Percentiles rank a stretch among this genome's conserved stretches.
phyloP scores from a whole-genome alignment of 441 rosid species.

The Erysimum cheiri region DNA sequence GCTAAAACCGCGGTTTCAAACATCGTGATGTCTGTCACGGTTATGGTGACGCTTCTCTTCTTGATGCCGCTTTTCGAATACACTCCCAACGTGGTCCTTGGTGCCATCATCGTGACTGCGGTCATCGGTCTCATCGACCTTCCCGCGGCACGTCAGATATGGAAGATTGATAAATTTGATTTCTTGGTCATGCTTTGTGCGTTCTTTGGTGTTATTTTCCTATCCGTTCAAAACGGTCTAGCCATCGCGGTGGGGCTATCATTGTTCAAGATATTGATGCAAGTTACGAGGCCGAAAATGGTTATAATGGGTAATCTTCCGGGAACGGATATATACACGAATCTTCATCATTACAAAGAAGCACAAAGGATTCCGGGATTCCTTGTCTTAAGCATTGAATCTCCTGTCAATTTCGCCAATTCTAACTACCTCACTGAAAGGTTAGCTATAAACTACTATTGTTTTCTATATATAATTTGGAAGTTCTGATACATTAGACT shows the following conservation, averaged over 20 bases:
- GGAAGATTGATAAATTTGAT: conserved; percentile 89
- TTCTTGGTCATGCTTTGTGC: conserved; percentile 81
- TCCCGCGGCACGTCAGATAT: conserved; percentile 70
- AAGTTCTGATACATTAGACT: neutral
- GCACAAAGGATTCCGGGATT: conserved; percentile 76
- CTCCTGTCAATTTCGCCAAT: conserved; percentile 90
- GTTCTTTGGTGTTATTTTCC: conserved; percentile 76
- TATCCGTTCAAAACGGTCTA: conserved; percentile 85
- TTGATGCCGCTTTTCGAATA: conserved; percentile 91
- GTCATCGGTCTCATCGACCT: conserved; percentile 92
- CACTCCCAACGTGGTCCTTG: conserved; percentile 88
- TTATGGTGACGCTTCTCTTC: conserved; percentile 89
- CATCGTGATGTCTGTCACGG: conserved; percentile 84
- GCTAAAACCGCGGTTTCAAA: conserved; percentile 91
- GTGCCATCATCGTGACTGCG: conserved; percentile 87
- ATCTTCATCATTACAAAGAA: conserved; percentile 79
- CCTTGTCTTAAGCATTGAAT: conserved; percentile 77
- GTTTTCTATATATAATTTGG: neutral
- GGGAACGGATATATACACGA: conserved; percentile 72
- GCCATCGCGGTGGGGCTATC: conserved; percentile 92
- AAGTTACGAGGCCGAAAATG: conserved; percentile 81
- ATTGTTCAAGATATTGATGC: conserved; percentile 78
- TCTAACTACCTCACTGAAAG: conserved; percentile 86
- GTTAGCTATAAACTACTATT: conserved; percentile 42
- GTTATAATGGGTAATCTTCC: conserved; percentile 77